Base-by-base conservation (phyloP, 106 monocot genomes). In the Gastrodia elata region DNA sequence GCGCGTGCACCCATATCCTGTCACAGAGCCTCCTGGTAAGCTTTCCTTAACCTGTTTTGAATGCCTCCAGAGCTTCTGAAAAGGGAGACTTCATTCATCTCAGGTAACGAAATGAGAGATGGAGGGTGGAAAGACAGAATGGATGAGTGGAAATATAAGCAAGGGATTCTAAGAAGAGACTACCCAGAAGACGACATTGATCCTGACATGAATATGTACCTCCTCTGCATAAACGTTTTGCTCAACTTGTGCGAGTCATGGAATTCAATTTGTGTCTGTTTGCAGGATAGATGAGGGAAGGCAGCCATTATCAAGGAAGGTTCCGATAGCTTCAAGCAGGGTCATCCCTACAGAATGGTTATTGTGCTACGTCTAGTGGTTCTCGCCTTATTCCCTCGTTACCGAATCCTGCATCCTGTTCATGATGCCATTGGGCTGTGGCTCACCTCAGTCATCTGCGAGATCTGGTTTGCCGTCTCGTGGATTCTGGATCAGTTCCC, bases 401-500 rank as follows among this genome's bases (percentile, higher is more conserved):
- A 96, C 68, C 87, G 96, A 32, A 75, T 96, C 52, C 80, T 92
- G 9, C 77, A 96, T 72, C 96, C 96, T 0, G 96, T 89, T 11
- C 84, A 74, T 15, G 96, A 96, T 68, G 96, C 96, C 25, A 77
- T 86, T 11, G 89, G 87, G 0, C 82, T 96, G 11, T 96, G 94
- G 94, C 80, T 91, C 27, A 95, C 94, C 15, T 95, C 94, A 14
- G 76, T 95, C 72, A 65, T 95, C 38, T 95, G 94, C 36, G 94
- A 95, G 81, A 92, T 95, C 27, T 95, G 94, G 94, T 95, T 95
- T 68, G 94, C 94, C 30, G 30, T 92, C 25, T 95, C 94, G 0
- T 95, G 94, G 94, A 95, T 95, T 46, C 94, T 95, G 13, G 94
- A 95, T 74, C 94, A 95, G 76, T 95, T 95, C 76, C 94, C 94